Evolutionary conservation across 768 basidiomycete species (phyloP).

Genomic region (Amanita pseudoporphyria): DNA sequence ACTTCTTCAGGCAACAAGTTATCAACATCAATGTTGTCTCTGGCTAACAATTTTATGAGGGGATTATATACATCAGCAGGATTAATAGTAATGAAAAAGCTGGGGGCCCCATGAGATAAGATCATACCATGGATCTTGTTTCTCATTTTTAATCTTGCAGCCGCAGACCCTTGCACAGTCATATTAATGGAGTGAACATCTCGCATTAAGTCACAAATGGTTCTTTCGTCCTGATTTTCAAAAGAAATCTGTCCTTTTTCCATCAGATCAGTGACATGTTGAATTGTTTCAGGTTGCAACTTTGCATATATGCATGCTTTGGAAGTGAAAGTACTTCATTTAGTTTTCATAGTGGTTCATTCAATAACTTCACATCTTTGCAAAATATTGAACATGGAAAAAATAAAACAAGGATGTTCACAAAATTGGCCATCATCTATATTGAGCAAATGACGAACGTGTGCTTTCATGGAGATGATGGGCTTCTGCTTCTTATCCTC

Average conservation of each 20-base stretch:
- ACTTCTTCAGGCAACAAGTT: too few relatives aligned
- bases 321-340: conserved; percentile 2
- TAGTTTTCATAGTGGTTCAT: conserved; percentile 22
- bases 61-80: too few relatives aligned
- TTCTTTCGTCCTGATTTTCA: conserved; percentile 16
- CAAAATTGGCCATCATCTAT: background rate
- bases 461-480: background rate
- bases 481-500: background rate
- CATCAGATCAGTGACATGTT: background rate
- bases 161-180: background rate
- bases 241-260: background rate
- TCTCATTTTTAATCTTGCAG: background rate
- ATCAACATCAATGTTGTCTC: conserved; percentile 26
- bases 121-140: background rate
- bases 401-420: conserved; percentile 23
- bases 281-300: too few relatives aligned
- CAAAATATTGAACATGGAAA: conserved; percentile 30
- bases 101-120: too few relatives aligned
- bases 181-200: conserved; percentile 12
- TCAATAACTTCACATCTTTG: conserved; percentile 23
- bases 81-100: too few relatives aligned
- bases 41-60: conserved; percentile 28
- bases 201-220: conserved; percentile 15
- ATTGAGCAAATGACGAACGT: background rate
- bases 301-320: background rate